phyloP scores from a whole-genome alignment of 805 yeast genomes.

The Hanseniaspora pseudoguilliermondii region DNA sequence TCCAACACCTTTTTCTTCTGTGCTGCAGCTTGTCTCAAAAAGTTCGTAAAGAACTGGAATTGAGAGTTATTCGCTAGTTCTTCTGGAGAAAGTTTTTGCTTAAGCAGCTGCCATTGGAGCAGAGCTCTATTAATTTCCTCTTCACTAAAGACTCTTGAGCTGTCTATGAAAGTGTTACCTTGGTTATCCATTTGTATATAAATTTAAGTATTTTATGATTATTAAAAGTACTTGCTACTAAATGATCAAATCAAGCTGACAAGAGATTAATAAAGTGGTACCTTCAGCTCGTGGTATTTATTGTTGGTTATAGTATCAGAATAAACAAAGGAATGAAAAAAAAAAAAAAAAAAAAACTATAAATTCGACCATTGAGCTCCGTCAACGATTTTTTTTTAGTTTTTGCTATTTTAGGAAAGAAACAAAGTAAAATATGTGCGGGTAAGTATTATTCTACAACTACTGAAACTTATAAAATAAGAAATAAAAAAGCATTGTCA shows the following conservation, averaged over 20 bases:
- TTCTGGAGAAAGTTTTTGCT: conserved; percentile 26
- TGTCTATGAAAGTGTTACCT: background rate
- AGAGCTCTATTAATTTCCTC: conserved; percentile 28
- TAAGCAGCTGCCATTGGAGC: conserved; percentile 28
- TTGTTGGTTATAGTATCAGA: background rate
- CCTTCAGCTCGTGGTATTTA: no score
- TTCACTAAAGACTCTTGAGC: conserved; percentile 20
- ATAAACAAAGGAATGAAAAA: background rate
- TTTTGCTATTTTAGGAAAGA: no score
- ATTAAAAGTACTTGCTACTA: no score
- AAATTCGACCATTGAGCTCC: no score
- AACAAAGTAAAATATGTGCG: background rate
- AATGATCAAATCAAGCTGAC: no score
- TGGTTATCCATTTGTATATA: background rate
- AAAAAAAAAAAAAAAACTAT: background rate
- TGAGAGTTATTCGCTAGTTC: conserved; percentile 27
- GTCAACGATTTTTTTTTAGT: background rate
- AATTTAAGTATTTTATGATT: no score
- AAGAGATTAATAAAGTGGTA: no score
- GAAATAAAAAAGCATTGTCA: no score
- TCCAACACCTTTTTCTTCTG: conserved; percentile 23
- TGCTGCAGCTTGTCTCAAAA: conserved; percentile 26
- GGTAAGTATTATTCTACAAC: no score
- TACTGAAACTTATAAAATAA: no score
- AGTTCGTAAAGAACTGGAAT: conserved; percentile 26